Evolutionary conservation across 257 asterid genomes (phyloP).

Genomic region (Striga asiatica): DNA sequence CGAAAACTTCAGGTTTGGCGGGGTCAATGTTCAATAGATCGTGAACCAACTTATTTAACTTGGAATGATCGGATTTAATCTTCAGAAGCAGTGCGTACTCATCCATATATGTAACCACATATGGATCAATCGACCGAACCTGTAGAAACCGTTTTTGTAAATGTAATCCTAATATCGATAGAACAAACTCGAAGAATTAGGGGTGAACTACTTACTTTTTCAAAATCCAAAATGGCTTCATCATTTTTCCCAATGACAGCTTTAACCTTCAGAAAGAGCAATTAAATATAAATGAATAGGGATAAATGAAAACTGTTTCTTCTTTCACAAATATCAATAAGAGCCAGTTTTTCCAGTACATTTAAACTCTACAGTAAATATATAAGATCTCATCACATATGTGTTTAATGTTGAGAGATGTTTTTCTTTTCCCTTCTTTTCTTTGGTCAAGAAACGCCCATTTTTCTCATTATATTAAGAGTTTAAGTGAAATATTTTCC

Average conservation of each 20-base stretch:
- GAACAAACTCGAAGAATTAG: slow-evolving; percentile 3
- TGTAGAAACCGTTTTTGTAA: slow-evolving; percentile 30
- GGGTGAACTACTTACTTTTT: slow-evolving; percentile 44
- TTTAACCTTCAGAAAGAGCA: slow-evolving; percentile 53
- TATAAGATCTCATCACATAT: neutral
- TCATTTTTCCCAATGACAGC: slow-evolving; percentile 79
- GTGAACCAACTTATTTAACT: slow-evolving; percentile 74
- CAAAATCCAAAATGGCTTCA: slow-evolving; percentile 85
- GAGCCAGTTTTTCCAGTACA: neutral
- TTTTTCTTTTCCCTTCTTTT: no score
- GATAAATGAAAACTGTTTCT: neutral
- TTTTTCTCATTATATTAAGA: no score
- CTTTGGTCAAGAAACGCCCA: no score
- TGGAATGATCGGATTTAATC: slow-evolving; percentile 61
- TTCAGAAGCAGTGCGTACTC: slow-evolving; percentile 99
- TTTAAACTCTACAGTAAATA: neutral
- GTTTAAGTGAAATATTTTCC: neutral
- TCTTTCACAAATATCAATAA: slow-evolving; percentile 9
- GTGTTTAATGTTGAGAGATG: no score
- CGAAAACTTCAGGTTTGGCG: slow-evolving; percentile 84
- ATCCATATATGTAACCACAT: slow-evolving; percentile 78
- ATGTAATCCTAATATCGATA: neutral
- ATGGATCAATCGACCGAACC: slow-evolving; percentile 88
- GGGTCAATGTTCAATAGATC: slow-evolving; percentile 81
- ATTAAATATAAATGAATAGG: slow-evolving; percentile 15